A percentile compares a stretch with the other conserved stretches of the same genome.
These are phyloP conservation scores for Russula lepida DNA, from an alignment of 768 basidiomycete species.

Conservation along the genomic window DNA sequence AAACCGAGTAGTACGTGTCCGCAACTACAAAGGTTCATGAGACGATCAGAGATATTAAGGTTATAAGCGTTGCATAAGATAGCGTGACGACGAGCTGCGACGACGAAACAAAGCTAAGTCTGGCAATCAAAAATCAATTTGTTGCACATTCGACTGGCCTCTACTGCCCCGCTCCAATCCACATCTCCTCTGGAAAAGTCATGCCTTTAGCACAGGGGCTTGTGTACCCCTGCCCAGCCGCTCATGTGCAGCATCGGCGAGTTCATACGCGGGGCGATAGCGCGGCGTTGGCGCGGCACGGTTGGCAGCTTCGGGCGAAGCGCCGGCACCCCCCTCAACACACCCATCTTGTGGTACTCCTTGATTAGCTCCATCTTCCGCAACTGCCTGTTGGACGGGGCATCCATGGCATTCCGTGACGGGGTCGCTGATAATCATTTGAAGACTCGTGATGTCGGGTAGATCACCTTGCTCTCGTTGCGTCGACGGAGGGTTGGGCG, in stretches of 20 bases:
- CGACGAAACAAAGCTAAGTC: not conserved
- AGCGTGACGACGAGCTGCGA: not conserved
- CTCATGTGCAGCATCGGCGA: conserved; percentile 45
- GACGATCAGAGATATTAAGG: not conserved
- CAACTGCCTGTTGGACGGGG: not conserved
- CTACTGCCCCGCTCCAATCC: not conserved
- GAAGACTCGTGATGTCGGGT: conserved; percentile 5
- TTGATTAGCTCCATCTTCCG: not conserved
- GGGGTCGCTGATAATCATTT: not conserved
- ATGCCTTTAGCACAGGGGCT: conserved; percentile 13
- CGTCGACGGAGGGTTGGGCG: not conserved
- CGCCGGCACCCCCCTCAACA: not conserved
- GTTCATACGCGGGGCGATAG: conserved; percentile 76
- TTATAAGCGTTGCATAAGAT: not conserved
- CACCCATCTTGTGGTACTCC: not conserved
- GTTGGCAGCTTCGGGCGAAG: conserved; percentile 15
- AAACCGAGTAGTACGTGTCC: not conserved
- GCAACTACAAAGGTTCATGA: not conserved
- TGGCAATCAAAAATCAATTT: not conserved
- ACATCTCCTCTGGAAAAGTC: not conserved
- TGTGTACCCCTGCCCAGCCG: conserved; percentile 17
- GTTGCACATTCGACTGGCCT: not conserved
- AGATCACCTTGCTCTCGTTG: conserved; percentile 4
- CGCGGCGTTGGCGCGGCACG: conserved; percentile 22
- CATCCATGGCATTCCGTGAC: conserved; percentile 1